Evolutionary conservation across 257 asterid species (phyloP).

Genomic region (Perilla frutescens): DNA sequence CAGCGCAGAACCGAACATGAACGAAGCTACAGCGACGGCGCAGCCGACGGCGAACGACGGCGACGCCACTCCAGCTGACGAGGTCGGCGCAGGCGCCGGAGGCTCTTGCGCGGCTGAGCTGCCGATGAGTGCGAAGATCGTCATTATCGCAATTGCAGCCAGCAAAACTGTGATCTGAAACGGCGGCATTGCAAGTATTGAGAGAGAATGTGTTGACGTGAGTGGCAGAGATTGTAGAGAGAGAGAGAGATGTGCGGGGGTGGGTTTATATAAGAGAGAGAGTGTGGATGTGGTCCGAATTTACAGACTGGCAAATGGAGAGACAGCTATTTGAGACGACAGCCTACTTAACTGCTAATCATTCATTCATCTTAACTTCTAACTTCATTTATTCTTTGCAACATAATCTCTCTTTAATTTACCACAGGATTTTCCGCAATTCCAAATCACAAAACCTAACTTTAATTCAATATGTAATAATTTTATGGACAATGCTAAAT

Average conservation of each 20-base stretch:
- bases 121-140: slow-evolving; percentile 45
- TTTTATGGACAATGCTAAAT: too few relatives aligned
- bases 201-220: not conserved
- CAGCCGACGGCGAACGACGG: slow-evolving; percentile 50
- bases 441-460: too few relatives aligned
- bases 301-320: not conserved
- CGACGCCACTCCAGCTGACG: slow-evolving; percentile 45
- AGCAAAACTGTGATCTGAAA: slow-evolving; percentile 34
- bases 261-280: not conserved
- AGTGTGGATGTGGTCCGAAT: not conserved
- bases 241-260: too few relatives aligned
- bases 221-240: not conserved
- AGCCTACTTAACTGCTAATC: not conserved
- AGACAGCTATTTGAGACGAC: not conserved
- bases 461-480: too few relatives aligned
- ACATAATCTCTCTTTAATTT: too few relatives aligned
- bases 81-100: slow-evolving; percentile 54
- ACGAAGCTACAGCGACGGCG: slow-evolving; percentile 45
- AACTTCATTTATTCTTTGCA: too few relatives aligned
- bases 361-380: not conserved
- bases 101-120: slow-evolving; percentile 47
- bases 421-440: too few relatives aligned
- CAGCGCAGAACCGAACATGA: slow-evolving; percentile 52
- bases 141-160: slow-evolving; percentile 36
- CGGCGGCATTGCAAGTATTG: slow-evolving; percentile 50